Evolutionary conservation across 2,329 filamentous ascomycete genomes (phyloP), one percentile per base, ranked within the genome.

Genomic region (Monilinia vaccinii-corymbosi): DNA sequence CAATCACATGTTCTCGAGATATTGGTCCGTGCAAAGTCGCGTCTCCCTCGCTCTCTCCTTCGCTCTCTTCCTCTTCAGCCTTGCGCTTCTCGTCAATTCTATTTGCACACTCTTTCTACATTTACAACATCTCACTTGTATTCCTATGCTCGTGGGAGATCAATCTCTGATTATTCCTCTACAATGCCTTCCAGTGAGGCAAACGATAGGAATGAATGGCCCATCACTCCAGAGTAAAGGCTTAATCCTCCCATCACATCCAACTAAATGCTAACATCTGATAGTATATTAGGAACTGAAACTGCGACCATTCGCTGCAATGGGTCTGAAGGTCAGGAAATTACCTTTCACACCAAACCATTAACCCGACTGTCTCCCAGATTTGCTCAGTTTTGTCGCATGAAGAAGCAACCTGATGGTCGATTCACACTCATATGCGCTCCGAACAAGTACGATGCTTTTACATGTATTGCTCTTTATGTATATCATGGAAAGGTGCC

Each of bases 1-100:
- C n/a, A n/a, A 46, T 56, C 52, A 47, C 52, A 45, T 56, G 40
- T 42, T 56, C 46, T 47, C 52, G 52, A 56, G 40, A 45, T 25
- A 56, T 56, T 34, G 14, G 28, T 45, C 28, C 31, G n/a, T 18
- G 52, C 28, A 25, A 44, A 55, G 38, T 42, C 52, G 52, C 52
- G 52, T 56, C 52, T 47, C 14, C 52, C 52, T 52, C 49, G 40
- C 14, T 45, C 8, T n/a, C n/a, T n/a, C 48, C 32, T 34, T 34
- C 32, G 10, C 4, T 13, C 32, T 38, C 36, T 10, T 11, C 18
- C 9, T 28, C 38, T 32, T 42, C 36, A 44, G 36, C 25, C 25
- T 53, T 32, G 38, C 11, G 4, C 4, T 18, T 16, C 32, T 21
- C 18, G 1, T 31, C 18, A 14, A 8, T 42, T 16, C 11, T 42